Evolutionary conservation across 2,329 filamentous ascomycete species (phyloP), one percentile per base, ranked within the genome.

Genomic region (Colletotrichum australisinense): DNA sequence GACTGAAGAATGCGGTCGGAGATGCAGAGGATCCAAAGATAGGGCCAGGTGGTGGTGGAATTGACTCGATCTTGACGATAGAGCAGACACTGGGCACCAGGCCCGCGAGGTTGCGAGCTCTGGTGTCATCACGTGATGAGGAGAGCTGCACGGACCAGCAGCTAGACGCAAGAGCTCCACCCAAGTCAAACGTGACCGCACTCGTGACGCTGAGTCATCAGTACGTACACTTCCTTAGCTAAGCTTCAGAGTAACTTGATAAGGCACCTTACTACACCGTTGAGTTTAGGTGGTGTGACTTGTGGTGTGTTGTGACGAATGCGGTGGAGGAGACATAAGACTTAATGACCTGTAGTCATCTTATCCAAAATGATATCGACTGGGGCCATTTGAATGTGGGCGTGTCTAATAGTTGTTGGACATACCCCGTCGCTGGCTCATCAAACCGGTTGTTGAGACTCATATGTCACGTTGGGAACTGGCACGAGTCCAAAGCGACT

Each of bases 1-100:
- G 73, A 79, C 79, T 80, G 80, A 84, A 81, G 76, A 79, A 81
- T 80, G 79, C 79, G 78, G 78, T 79, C 75, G 78, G 79, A 81
- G 82, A 82, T 81, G 74, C 66, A 69, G 73, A 70, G 75, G 74
- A 75, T 75, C 73, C 69, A 75, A 73, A 73, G 69, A 66, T 63
- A 73, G 73, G 63, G 73, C 56, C 60, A 19, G 69, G 68, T 63
- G 74, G 46, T 66, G 69, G 67, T 62, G 65, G 62, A 63, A 67
- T 73, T 73, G 72, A 73, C 69, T 71, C 72, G 58, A 70, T 60
- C 69, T 65, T 63, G 67, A 67, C 69, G 69, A 73, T 71, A 65
- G 55, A 69, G 52, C 67, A 60, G 63, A 68, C 46, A 64, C 69
- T 59, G 69, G 64, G 72, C 68, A 74, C 65, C 72, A 69, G 58